Evolutionary conservation across 164 flowering plant genomes (phyloP).

Genomic region (Vitis amurensis): DNA sequence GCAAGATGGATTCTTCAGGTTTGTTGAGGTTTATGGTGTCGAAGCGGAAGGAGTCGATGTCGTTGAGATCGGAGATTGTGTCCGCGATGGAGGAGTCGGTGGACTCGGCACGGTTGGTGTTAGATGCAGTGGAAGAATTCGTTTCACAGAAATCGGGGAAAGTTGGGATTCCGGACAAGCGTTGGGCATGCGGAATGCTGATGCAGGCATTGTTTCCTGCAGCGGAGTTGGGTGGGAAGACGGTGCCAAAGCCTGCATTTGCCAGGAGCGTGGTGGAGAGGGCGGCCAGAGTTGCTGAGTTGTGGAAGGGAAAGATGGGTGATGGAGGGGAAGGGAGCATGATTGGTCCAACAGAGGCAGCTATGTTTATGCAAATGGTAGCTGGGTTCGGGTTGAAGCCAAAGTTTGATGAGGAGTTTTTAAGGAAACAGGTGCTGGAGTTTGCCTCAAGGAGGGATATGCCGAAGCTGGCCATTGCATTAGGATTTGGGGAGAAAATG

Average conservation of each 20-base stretch:
- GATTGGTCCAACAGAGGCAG: conserved; percentile 53
- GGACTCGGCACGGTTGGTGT: conserved; percentile 41
- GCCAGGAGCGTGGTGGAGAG: conserved; percentile 36
- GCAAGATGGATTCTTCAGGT: conserved; percentile 44
- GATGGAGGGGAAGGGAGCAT: conserved; percentile 19
- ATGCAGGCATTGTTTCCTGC: conserved; percentile 41
- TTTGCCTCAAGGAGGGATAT: conserved; percentile 52
- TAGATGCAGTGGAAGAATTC: conserved; percentile 50
- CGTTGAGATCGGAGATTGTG: conserved; percentile 33
- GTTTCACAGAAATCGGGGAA: conserved; percentile 22
- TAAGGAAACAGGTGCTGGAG: conserved; percentile 46
- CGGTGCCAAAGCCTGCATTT: conserved; percentile 19
- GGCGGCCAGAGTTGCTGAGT: conserved; percentile 27
- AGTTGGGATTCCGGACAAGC: conserved; percentile 45
- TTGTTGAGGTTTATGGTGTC: conserved; percentile 41
- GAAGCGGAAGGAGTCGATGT: conserved; percentile 46
- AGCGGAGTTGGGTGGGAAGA: conserved; percentile 13
- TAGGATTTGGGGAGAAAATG: conserved; percentile 49
- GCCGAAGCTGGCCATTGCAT: conserved; percentile 52
- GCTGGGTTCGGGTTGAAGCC: conserved; percentile 40
- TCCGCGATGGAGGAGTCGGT: conserved; percentile 37
- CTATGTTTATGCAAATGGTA: conserved; percentile 58
- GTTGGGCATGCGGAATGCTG: conserved; percentile 61
- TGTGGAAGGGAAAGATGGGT: conserved; percentile 42
- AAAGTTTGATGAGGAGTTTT: conserved; percentile 42